Evolutionary conservation across 768 basidiomycete species (phyloP), one percentile per base, ranked within the genome.

Genomic region (Suillus weaverae): DNA sequence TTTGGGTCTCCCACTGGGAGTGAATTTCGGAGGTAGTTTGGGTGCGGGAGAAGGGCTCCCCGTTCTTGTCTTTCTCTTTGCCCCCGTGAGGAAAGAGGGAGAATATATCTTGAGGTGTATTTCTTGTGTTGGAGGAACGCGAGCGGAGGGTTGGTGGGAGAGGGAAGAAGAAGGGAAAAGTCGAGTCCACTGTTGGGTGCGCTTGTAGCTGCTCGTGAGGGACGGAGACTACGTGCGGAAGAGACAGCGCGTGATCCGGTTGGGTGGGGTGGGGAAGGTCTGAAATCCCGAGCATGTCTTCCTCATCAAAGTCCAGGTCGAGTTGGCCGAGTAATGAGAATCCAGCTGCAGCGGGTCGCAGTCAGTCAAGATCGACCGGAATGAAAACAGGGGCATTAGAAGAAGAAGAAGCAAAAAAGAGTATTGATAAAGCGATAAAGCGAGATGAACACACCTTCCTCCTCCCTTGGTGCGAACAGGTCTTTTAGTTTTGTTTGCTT

Each of bases 241-340:
- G 32, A 20, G 48, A 51, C 33, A 32, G 51, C 55, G 30, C 56
- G 1, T 63, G 35, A 39, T 62, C 61, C 33, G n/a, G 53, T 43
- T 62, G 60, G 57, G 65, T 50, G 38, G 64, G 69, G 62, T 48
- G 43, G 4, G 69, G 72, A 6, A 81, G 75, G 44, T 70, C 67
- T 33, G 60, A 51, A 26, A 69, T 61, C 22, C 73, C 74, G 50
- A 74, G 70, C 35, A 84, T 63, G 43, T 86, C 85, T 60, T 90
- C 89, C 18, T 90, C 78, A 56, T 90, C 90, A 38, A 88, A 79
- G 65, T 93, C 91, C 26, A 93, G 79, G 57, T 91, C 87, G 41
- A 94, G 84, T 66, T 92, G 87, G 0, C 83, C 84, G 5, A 93
- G 80, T n/a, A 94, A 80, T 13, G 92, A 92, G 75, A 94, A 94